Percentiles rank a stretch among this genome's conserved stretches.
Evolutionary conservation across 192 early-diverging fungal genomes (phyloP).

Genomic region (Umbelopsis vinacea): DNA sequence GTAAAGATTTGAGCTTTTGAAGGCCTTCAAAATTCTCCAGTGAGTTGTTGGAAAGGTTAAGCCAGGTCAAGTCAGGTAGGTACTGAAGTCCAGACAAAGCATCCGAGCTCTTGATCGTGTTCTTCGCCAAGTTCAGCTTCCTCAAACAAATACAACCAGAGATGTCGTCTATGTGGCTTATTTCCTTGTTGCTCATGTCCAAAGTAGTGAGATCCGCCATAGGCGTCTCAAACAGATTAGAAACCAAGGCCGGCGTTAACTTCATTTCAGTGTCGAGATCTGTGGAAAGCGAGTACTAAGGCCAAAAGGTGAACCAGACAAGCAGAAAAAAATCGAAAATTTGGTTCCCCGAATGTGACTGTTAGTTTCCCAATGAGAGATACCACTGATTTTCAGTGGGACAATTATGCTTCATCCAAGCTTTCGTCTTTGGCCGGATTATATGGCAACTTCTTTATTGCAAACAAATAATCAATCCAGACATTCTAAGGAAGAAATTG

Average conservation of each 20-base stretch:
- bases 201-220: slow-evolving; percentile 13
- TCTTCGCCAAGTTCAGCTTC: slow-evolving; percentile 65
- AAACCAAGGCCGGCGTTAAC: slow-evolving; percentile 15
- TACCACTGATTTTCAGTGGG: too few species aligned
- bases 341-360: neutral
- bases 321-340: slow-evolving; percentile 15
- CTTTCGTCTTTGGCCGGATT: too few species aligned
- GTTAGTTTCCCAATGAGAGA: too few species aligned
- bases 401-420: too few species aligned
- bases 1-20: slow-evolving; percentile 57
- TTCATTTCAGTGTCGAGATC: neutral
- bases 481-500: too few species aligned
- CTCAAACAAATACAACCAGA: slow-evolving; percentile 61
- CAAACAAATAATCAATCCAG: too few species aligned
- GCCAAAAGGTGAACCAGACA: neutral
- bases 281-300: neutral
- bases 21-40: slow-evolving; percentile 62
- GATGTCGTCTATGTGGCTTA: slow-evolving; percentile 72
- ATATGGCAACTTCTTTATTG: too few species aligned
- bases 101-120: slow-evolving; percentile 56
- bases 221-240: slow-evolving; percentile 11
- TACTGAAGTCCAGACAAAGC: slow-evolving; percentile 57
- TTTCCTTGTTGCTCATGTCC: slow-evolving; percentile 49
- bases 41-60: slow-evolving; percentile 69
- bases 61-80: slow-evolving; percentile 58